Percentiles rank a stretch among this genome's conserved stretches.
Evolutionary conservation across 768 basidiomycete genomes (phyloP).

Genomic region (Russula griseocarnosa): DNA sequence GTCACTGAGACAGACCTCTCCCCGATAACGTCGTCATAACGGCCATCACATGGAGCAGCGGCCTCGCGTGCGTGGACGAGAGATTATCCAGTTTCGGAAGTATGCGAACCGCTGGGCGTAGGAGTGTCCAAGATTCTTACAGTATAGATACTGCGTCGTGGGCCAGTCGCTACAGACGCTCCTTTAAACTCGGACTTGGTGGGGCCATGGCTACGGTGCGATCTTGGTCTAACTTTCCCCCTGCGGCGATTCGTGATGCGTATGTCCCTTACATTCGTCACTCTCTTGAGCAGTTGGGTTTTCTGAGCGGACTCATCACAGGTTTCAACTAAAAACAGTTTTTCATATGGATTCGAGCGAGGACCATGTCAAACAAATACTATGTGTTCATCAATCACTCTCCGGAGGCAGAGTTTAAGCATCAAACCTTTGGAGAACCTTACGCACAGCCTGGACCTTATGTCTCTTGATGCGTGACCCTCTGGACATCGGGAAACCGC

Average conservation of each 20-base stretch:
- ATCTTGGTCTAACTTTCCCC: too few relatives aligned
- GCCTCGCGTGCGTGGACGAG: background rate
- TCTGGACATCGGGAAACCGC: background rate
- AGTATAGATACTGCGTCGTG: too few relatives aligned
- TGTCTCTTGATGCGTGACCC: background rate
- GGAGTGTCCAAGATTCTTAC: background rate
- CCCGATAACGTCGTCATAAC: too few relatives aligned
- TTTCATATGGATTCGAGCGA: background rate
- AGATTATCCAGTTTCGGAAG: slow-evolving; percentile 5
- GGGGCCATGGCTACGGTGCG: background rate
- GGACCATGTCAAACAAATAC: slow-evolving; percentile 6
- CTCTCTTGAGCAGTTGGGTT: background rate
- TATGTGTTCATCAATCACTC: background rate
- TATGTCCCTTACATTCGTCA: background rate
- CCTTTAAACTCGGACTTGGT: too few relatives aligned
- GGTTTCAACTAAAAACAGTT: slow-evolving; percentile 13
- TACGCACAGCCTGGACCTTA: background rate
- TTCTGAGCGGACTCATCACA: background rate
- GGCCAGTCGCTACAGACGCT: too few relatives aligned
- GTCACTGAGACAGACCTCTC: too few relatives aligned
- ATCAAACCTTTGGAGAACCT: background rate
- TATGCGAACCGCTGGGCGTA: too few relatives aligned
- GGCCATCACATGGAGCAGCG: background rate
- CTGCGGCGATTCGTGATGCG: slow-evolving; percentile 3
- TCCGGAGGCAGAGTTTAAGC: background rate